These are phyloP conservation scores for Lactarius sanguifluus DNA, from an alignment of 768 basidiomycete genomes.

Conservation along the genomic window DNA sequence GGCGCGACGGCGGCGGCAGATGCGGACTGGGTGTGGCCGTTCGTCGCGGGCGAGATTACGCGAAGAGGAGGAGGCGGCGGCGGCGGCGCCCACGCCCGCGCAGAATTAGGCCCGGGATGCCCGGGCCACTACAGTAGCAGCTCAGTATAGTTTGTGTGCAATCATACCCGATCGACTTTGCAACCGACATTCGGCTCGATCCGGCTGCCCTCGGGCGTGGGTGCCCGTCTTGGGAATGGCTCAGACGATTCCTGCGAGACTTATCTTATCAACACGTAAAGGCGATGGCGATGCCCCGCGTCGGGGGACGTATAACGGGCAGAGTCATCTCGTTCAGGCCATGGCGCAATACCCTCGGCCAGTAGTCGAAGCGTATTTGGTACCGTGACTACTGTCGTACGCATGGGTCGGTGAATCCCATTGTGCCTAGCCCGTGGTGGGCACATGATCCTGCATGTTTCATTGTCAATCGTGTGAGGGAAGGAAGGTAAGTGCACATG, in stretches of 20 bases:
- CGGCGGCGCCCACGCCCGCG: too few species aligned
- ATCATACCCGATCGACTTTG: too few species aligned
- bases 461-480: not conserved
- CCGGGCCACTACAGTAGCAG: too few species aligned
- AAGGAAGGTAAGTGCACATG: not conserved
- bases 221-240: too few species aligned
- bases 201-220: too few species aligned
- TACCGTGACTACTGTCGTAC: not conserved
- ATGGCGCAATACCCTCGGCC: not conserved
- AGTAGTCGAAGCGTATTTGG: not conserved
- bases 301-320: not conserved
- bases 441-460: not conserved
- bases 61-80: not conserved
- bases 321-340: not conserved
- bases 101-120: too few species aligned
- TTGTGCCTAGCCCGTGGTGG: not conserved
- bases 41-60: slow-evolving; percentile 16
- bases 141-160: too few species aligned
- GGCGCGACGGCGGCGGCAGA: slow-evolving; percentile 7
- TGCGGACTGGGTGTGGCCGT: slow-evolving; percentile 34
- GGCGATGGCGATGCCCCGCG: not conserved
- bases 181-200: too few species aligned
- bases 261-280: not conserved
- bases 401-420: not conserved
- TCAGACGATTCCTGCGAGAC: not conserved